Evolutionary conservation across 495 filamentous ascomycete genomes (phyloP).

Genomic region (Massariosphaeria phaeospora): DNA sequence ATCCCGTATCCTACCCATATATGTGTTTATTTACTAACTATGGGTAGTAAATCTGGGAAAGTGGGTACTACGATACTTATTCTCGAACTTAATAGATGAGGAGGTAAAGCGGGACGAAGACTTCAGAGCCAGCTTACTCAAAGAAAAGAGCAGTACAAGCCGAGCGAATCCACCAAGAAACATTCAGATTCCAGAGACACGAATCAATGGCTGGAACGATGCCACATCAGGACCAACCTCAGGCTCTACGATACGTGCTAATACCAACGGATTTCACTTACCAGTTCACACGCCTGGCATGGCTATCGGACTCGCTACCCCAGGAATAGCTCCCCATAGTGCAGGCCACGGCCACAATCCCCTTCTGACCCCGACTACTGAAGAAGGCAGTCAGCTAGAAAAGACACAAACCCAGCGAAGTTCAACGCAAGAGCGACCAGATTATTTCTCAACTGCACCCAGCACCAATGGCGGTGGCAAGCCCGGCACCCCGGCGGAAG

Average conservation of each 20-base stretch:
- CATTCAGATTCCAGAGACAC: constrained; percentile 59
- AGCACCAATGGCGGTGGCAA: constrained; percentile 18
- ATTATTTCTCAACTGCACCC: constrained; percentile 60
- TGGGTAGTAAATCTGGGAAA: constrained; percentile 85
- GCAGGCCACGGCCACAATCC: constrained; percentile 36
- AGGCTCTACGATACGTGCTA: constrained; percentile 58
- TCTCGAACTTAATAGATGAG: constrained; percentile 81
- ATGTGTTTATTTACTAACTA: constrained; percentile 7
- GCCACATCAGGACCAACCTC: constrained; percentile 50
- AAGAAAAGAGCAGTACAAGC: constrained; percentile 54
- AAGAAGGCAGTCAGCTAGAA: constrained; percentile 48
- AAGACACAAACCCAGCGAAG: constrained; percentile 45
- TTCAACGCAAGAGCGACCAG: constrained; percentile 46
- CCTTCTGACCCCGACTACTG: constrained; percentile 47
- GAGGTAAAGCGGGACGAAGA: constrained; percentile 75
- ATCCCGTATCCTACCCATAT: neutral
- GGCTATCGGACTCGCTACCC: constrained; percentile 74
- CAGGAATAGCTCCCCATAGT: constrained; percentile 37
- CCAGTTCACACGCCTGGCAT: constrained; percentile 67
- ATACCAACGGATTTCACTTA: constrained; percentile 54
- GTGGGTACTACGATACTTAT: constrained; percentile 92
- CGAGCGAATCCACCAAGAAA: constrained; percentile 56
- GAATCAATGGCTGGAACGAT: constrained; percentile 45
- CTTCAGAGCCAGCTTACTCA: constrained; percentile 62
- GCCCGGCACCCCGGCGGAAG: constrained; percentile 8